Percentiles rank a stretch among this genome's conserved stretches.
Evolutionary conservation across 805 yeast species (phyloP).

Genomic region (Saccharomycopsis sp.): DNA sequence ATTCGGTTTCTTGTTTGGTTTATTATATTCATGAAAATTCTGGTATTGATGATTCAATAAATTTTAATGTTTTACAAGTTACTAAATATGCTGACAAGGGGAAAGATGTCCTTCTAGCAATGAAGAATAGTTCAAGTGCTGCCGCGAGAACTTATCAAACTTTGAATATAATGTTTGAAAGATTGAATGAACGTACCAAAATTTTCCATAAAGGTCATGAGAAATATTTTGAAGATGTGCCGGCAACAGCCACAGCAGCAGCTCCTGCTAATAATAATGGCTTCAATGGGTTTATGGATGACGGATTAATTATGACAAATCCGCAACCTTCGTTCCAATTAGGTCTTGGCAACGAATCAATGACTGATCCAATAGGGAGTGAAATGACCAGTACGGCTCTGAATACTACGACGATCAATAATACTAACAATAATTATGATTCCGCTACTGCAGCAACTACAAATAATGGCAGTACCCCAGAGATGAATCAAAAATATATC

Average conservation of each 20-base stretch:
- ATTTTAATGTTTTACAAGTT: slow-evolving; percentile 28
- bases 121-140: slow-evolving; percentile 70
- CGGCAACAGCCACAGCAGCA: neutral
- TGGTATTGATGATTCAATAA: slow-evolving; percentile 22
- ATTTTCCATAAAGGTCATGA: slow-evolving; percentile 28
- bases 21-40: slow-evolving; percentile 60
- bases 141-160: slow-evolving; percentile 76
- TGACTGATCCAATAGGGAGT: neutral
- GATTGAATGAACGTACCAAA: slow-evolving; percentile 67
- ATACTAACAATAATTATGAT: slow-evolving; percentile 14
- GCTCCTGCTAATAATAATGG: slow-evolving; percentile 1
- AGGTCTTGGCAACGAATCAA: slow-evolving; percentile 7
- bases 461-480: neutral
- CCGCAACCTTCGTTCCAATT: slow-evolving; percentile 16
- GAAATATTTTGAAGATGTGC: slow-evolving; percentile 18
- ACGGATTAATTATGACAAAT: slow-evolving; percentile 14
- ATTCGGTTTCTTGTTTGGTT: slow-evolving; percentile 79
- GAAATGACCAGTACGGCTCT: neutral
- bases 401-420: slow-evolving; percentile 8
- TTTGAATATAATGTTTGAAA: slow-evolving; percentile 73
- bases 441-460: slow-evolving; percentile 1
- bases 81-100: slow-evolving; percentile 78
- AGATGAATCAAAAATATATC: slow-evolving; percentile 20
- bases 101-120: slow-evolving; percentile 57
- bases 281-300: slow-evolving; percentile 9